Evolutionary conservation across 2,329 filamentous ascomycete genomes (phyloP).

Genomic region (Dothiorella sarmentorum): DNA sequence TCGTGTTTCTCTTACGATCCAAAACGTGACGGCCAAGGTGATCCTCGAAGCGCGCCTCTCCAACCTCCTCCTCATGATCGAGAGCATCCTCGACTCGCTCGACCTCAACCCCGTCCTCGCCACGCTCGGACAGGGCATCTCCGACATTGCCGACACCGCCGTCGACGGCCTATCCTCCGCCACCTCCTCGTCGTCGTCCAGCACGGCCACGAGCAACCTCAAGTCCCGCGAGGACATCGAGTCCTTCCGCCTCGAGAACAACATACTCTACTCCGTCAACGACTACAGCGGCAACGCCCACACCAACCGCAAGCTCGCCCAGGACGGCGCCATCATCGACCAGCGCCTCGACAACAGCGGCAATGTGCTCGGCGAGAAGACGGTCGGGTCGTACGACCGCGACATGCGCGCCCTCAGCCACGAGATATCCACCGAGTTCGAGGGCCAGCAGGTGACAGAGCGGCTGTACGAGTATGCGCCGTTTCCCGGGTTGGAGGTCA

Average conservation of each 20-base stretch:
- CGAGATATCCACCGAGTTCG: constrained; percentile 35
- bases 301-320: constrained; percentile 55
- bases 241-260: constrained; percentile 44
- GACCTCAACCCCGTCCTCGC: constrained; percentile 60
- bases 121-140: constrained; percentile 51
- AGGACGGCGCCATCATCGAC: constrained; percentile 55
- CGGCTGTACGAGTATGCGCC: constrained; percentile 54
- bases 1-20: constrained; percentile 54
- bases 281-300: constrained; percentile 53
- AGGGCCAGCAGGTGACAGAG: constrained; percentile 49
- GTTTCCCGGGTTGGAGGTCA: constrained; percentile 46
- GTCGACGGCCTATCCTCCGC: constrained; percentile 24
- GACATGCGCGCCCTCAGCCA: constrained; percentile 58
- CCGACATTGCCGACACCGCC: constrained; percentile 47
- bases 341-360: constrained; percentile 55
- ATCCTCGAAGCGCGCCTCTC: constrained; percentile 57
- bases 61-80: constrained; percentile 60
- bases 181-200: constrained; percentile 15
- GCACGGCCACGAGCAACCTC: background rate
- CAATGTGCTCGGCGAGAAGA: constrained; percentile 39
- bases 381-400: constrained; percentile 49
- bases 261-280: constrained; percentile 60
- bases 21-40: constrained; percentile 58
- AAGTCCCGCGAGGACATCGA: constrained; percentile 32
- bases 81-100: constrained; percentile 55